Evolutionary conservation across 75 land plant species (phyloP).

Genomic region (Azolla pinnata): DNA sequence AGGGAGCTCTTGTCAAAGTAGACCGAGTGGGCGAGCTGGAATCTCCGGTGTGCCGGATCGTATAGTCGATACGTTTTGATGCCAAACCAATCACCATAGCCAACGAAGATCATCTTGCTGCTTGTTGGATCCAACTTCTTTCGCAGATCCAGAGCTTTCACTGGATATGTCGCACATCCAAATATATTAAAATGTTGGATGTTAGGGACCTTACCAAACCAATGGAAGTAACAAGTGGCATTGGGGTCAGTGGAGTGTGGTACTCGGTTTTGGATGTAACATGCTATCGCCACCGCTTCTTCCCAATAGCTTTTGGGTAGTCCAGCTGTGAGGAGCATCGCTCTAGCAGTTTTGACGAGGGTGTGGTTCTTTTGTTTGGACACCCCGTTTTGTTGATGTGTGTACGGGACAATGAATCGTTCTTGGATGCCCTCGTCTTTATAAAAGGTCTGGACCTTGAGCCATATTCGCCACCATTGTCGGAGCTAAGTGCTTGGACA

Average conservation of each 20-base stretch:
- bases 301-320: slow-evolving; percentile 18
- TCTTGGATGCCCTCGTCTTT: slow-evolving; percentile 5
- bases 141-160: too few relatives aligned
- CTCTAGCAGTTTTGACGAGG: slow-evolving; percentile 13
- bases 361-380: slow-evolving; percentile 14
- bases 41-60: too few relatives aligned
- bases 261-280: slow-evolving; percentile 10
- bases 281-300: slow-evolving; percentile 9
- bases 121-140: too few relatives aligned
- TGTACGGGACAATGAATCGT: slow-evolving; percentile 8
- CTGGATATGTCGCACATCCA: too few relatives aligned
- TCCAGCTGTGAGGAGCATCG: slow-evolving; percentile 11
- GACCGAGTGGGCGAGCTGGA: too few relatives aligned
- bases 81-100: too few relatives aligned
- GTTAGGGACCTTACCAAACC: slow-evolving; percentile 3
- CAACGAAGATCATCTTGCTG: too few relatives aligned
- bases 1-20: too few relatives aligned
- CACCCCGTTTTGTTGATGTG: slow-evolving; percentile 21
- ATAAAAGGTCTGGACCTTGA: slow-evolving; percentile 11
- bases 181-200: not conserved
- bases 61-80: too few relatives aligned
- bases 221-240: slow-evolving; percentile 8
- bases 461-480: slow-evolving; percentile 14
- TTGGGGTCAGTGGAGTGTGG: slow-evolving; percentile 4
- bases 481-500: slow-evolving; percentile 3